phyloP scores from a whole-genome alignment of 164 flowering plant species.

The Magnolia changhungtana region DNA sequence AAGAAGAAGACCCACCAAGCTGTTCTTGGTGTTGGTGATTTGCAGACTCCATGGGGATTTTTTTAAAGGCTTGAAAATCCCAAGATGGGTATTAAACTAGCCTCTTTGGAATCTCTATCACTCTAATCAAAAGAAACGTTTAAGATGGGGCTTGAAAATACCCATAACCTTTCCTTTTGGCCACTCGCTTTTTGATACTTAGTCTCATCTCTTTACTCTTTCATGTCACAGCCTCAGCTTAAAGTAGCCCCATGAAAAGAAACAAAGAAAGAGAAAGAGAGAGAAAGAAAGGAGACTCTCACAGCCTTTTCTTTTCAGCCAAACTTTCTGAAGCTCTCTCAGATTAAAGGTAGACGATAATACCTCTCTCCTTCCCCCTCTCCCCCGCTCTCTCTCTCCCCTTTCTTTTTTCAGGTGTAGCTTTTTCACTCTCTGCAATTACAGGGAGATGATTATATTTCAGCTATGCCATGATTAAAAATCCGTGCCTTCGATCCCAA shows the following conservation, averaged over 20 bases:
- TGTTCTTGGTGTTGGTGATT: constrained; percentile 58
- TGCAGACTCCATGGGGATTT: constrained; percentile 68
- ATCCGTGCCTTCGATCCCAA: constrained; percentile 74
- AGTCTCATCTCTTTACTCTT: constrained; percentile 69
- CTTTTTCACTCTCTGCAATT: constrained; percentile 43
- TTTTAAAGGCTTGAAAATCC: constrained; percentile 60
- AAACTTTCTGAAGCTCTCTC: constrained; percentile 25
- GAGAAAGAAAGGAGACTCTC: constrained; percentile 4
- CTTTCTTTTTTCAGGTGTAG: constrained; percentile 8
- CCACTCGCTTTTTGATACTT: constrained; percentile 32
- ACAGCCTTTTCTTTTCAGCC: constrained; percentile 17
- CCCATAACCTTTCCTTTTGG: constrained; percentile 40
- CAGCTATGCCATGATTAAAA: constrained; percentile 41
- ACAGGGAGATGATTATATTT: constrained; percentile 56
- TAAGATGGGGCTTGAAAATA: constrained; percentile 42
- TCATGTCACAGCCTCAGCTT: constrained; percentile 23
- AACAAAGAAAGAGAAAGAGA: constrained; percentile 14
- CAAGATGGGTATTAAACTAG: constrained; percentile 39
- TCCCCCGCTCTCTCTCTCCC: constrained; percentile 5
- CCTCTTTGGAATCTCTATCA: constrained; percentile 37
- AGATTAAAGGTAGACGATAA: constrained; percentile 13
- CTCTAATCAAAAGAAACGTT: constrained; percentile 37
- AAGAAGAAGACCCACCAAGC: constrained; percentile 42
- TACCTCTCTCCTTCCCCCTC: constrained; percentile 3
- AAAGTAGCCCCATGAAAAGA: constrained; percentile 50